Evolutionary conservation across 495 filamentous ascomycete species (phyloP).

Genomic region (Hamigera avellanea): DNA sequence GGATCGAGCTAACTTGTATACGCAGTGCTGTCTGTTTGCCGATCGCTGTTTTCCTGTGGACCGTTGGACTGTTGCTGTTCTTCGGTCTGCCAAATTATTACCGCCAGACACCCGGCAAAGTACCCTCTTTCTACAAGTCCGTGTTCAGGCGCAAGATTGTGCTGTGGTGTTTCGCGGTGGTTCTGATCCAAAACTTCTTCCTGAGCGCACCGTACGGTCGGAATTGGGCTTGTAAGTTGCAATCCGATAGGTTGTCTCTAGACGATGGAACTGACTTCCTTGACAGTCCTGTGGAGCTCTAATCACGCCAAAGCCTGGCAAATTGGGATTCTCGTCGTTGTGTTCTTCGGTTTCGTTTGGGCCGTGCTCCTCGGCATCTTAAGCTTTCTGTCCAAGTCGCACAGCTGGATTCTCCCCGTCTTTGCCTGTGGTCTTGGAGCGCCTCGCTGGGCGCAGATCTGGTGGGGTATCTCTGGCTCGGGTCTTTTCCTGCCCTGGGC

Average conservation of each 20-base stretch:
- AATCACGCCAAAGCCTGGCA: slow-evolving; percentile 34
- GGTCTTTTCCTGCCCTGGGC: slow-evolving; percentile 39
- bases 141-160: slow-evolving; percentile 37
- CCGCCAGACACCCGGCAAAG: slow-evolving; percentile 51
- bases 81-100: slow-evolving; percentile 39
- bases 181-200: slow-evolving; percentile 39
- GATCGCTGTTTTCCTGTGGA: slow-evolving; percentile 31
- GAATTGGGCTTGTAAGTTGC: slow-evolving; percentile 39
- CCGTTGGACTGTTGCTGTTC: slow-evolving; percentile 27
- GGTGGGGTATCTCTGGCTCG: slow-evolving; percentile 38
- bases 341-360: slow-evolving; percentile 37
- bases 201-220: slow-evolving; percentile 37
- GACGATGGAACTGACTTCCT: neutral
- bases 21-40: slow-evolving; percentile 30
- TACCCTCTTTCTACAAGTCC: slow-evolving; percentile 45
- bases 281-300: slow-evolving; percentile 34
- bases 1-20: slow-evolving; percentile 5
- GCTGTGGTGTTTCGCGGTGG: slow-evolving; percentile 38
- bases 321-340: slow-evolving; percentile 28
- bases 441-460: slow-evolving; percentile 40
- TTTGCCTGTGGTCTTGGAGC: slow-evolving; percentile 39
- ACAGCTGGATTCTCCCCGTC: slow-evolving; percentile 40
- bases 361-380: slow-evolving; percentile 27
- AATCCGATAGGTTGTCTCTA: too few species aligned
- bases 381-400: slow-evolving; percentile 28